Evolutionary conservation across 768 basidiomycete species (phyloP).

Genomic region (Gautieria morchelliformis): DNA sequence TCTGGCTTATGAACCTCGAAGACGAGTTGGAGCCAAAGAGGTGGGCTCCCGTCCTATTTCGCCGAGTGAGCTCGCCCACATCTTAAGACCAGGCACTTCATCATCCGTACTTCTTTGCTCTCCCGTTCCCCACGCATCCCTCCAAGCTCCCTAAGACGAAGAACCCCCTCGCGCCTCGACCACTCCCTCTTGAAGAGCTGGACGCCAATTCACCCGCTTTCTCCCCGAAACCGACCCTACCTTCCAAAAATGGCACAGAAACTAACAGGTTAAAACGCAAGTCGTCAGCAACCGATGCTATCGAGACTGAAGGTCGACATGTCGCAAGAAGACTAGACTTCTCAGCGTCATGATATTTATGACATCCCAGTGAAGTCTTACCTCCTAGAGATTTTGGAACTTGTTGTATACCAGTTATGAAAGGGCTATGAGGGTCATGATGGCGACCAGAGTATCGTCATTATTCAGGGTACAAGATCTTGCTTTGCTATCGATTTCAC

Average conservation of each 20-base stretch:
- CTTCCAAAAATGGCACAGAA: conserved; percentile 32
- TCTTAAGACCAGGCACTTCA: conserved; percentile 52
- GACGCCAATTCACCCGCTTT: conserved; percentile 60
- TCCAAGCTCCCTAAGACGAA: conserved; percentile 73
- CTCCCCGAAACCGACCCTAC: conserved; percentile 36
- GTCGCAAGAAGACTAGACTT: conserved; percentile 71
- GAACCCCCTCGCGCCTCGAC: conserved; percentile 35
- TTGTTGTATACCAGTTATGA: too few species aligned
- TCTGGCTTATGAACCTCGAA: conserved; percentile 77
- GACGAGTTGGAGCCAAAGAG: conserved; percentile 69
- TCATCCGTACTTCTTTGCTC: conserved; percentile 80
- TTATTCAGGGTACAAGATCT: not conserved
- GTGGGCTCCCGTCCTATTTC: conserved; percentile 32
- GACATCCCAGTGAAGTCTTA: too few species aligned
- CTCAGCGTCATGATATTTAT: conserved; percentile 17
- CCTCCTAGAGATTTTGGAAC: too few species aligned
- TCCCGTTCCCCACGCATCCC: conserved; percentile 83
- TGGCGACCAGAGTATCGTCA: not conserved
- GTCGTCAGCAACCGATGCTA: conserved; percentile 44
- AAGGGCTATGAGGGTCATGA: too few species aligned
- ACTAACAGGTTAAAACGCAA: conserved; percentile 63
- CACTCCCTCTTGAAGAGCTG: conserved; percentile 59
- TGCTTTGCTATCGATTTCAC: too few species aligned
- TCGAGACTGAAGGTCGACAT: conserved; percentile 33
- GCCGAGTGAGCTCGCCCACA: not conserved